A percentile compares a stretch with the other conserved stretches of the same genome.
These are phyloP conservation scores for Talaromyces trachyspermus DNA, from an alignment of 495 filamentous ascomycete species.

Conservation along the genomic window DNA sequence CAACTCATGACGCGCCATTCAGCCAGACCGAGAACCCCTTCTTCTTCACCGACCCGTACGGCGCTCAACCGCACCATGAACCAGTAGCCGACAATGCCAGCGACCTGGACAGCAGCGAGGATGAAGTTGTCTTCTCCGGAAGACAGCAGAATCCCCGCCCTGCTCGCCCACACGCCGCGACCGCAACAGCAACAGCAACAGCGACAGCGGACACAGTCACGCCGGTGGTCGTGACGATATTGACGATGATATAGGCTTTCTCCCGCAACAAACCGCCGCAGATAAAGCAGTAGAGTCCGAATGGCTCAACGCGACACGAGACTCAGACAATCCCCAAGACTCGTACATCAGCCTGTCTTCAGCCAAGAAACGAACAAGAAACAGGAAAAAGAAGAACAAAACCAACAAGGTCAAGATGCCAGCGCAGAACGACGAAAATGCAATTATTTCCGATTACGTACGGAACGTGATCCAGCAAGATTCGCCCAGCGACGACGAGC, in stretches of 20 bases:
- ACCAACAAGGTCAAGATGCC: conserved; percentile 7
- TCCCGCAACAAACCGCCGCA: neutral
- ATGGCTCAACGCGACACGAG: neutral
- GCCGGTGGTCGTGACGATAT: neutral
- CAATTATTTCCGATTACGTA: conserved; percentile 66
- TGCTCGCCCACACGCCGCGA: too few species aligned
- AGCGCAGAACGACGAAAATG: conserved; percentile 35
- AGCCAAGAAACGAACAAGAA: neutral
- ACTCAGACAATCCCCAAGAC: neutral
- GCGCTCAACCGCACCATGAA: conserved; percentile 11
- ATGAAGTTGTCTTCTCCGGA: conserved; percentile 38
- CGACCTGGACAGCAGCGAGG: conserved; percentile 20
- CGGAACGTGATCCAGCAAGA: conserved; percentile 50
- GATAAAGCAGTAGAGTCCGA: neutral
- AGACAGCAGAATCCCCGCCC: conserved; percentile 17
- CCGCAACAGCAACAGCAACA: too few species aligned
- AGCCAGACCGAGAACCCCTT: conserved; percentile 5
- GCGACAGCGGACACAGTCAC: too few species aligned
- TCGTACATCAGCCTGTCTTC: neutral
- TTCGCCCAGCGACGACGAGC: neutral
- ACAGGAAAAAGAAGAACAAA: conserved; percentile 6
- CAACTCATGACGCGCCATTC: neutral
- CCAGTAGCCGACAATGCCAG: conserved; percentile 18
- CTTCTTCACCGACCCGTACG: conserved; percentile 22
- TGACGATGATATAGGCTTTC: neutral